Evolutionary conservation across 2,329 filamentous ascomycete genomes (phyloP).

Genomic region (Diplodia seriata): DNA sequence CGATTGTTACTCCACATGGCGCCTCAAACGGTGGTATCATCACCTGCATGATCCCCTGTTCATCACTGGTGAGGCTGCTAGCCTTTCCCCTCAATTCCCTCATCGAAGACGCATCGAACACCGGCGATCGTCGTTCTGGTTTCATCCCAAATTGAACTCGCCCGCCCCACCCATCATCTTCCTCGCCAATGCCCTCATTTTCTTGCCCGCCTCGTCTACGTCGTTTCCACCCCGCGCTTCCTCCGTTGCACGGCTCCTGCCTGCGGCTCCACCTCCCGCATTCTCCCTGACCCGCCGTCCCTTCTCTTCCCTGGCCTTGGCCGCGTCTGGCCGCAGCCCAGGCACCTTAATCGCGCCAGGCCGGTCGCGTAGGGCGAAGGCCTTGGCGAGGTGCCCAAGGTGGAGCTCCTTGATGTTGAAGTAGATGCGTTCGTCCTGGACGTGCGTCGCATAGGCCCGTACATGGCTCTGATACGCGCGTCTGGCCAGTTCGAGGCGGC

Average conservation of each 20-base stretch:
- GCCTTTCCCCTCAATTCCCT: not conserved
- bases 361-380: constrained; percentile 86
- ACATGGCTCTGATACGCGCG: constrained; percentile 92
- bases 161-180: constrained; percentile 56
- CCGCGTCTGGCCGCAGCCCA: constrained; percentile 48
- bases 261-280: constrained; percentile 10
- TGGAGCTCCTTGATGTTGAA: constrained; percentile 94
- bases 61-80: not conserved
- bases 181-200: constrained; percentile 49
- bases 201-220: constrained; percentile 63
- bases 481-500: constrained; percentile 79
- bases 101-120: not conserved
- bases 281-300: constrained; percentile 46
- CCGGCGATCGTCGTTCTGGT: not conserved
- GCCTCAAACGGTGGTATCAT: not conserved
- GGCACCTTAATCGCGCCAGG: constrained; percentile 76
- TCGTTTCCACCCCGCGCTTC: constrained; percentile 41
- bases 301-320: constrained; percentile 46
- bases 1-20: constrained; percentile 2
- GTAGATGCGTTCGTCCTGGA: constrained; percentile 79
- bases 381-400: constrained; percentile 91
- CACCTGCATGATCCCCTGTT: constrained; percentile 4
- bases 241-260: not conserved
- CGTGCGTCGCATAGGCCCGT: constrained; percentile 92
- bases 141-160: constrained; percentile 72